Evolutionary conservation across 345 rosid species (phyloP).

Genomic region (Syzygium grande): DNA sequence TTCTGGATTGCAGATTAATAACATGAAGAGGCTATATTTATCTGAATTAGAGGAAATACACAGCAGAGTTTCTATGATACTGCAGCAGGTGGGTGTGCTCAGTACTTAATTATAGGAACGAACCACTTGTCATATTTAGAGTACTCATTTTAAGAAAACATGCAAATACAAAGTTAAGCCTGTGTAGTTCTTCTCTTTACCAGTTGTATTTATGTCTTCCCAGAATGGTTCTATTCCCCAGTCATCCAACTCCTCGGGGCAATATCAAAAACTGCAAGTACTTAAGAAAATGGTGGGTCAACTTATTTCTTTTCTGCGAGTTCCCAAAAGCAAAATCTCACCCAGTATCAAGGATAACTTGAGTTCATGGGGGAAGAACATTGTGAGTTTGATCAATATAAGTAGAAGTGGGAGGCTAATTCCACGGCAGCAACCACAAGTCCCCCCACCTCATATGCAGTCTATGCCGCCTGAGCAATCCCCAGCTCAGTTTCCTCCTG

Average conservation of each 20-base stretch:
- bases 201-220: not conserved
- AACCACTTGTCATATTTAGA: not conserved
- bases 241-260: conserved; percentile 4
- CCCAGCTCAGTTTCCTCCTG: not conserved
- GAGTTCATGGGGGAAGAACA: conserved; percentile 10
- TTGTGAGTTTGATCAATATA: not conserved
- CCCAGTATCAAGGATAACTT: conserved; percentile 31
- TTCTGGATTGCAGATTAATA: not conserved
- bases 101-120: not conserved
- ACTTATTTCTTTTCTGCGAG: conserved; percentile 6
- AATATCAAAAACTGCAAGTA: conserved; percentile 14
- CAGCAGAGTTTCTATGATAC: conserved; percentile 14
- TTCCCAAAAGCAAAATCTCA: conserved; percentile 8
- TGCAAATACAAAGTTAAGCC: not conserved
- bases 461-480: not conserved
- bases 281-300: conserved; percentile 10
- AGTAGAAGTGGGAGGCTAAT: not conserved
- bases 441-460: not conserved
- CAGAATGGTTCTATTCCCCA: conserved; percentile 28
- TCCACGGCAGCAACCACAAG: conserved; percentile 27
- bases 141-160: not conserved
- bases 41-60: conserved; percentile 20
- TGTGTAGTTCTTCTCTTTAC: not conserved
- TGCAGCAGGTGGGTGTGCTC: conserved; percentile 17
- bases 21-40: conserved; percentile 7